Conservation (phyloP, 2,329 filamentous ascomycete genomes). For the Clonostachys byssicola region DNA sequence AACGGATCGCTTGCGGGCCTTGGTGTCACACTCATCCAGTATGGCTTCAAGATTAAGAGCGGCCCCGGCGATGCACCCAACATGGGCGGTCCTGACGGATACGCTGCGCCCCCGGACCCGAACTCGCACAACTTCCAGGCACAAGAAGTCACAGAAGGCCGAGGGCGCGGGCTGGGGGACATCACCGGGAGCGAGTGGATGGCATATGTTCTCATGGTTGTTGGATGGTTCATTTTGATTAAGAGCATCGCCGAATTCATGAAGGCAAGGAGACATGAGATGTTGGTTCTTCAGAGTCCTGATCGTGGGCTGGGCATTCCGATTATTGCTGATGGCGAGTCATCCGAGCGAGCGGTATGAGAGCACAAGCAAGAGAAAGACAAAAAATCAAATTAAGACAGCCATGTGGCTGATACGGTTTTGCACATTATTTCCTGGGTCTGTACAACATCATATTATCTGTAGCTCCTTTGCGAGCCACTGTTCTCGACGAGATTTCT, state of each 20-base stretch:
- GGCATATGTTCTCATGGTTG: conserved; percentile 90
- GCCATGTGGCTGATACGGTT: too few species aligned
- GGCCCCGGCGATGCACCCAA: conserved; percentile 36
- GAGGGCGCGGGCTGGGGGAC: conserved; percentile 39
- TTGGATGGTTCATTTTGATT: conserved; percentile 97
- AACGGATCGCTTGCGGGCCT: conserved; percentile 93
- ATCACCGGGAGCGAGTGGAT: conserved; percentile 81
- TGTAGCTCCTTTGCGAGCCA: too few species aligned
- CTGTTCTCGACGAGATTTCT: too few species aligned
- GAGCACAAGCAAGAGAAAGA: too few species aligned
- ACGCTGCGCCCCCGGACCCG: conserved; percentile 74
- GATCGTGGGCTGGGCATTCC: conserved; percentile 82
- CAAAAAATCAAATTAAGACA: too few species aligned
- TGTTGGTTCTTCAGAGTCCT: conserved; percentile 87
- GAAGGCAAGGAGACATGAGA: conserved; percentile 83
- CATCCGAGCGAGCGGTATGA: conserved; percentile 71
- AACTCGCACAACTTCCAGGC: conserved; percentile 89
- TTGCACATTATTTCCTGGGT: too few species aligned
- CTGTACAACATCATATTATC: too few species aligned
- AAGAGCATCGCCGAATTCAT: conserved; percentile 90
- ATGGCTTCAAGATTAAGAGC: conserved; percentile 91
- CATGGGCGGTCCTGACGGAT: conserved; percentile 50
- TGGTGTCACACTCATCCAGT: conserved; percentile 92
- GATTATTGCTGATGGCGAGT: conserved; percentile 82
- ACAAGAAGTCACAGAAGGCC: conserved; percentile 51